Evolutionary conservation across 2,329 filamentous ascomycete species (phyloP).

Genomic region (Colletotrichum trifolii): DNA sequence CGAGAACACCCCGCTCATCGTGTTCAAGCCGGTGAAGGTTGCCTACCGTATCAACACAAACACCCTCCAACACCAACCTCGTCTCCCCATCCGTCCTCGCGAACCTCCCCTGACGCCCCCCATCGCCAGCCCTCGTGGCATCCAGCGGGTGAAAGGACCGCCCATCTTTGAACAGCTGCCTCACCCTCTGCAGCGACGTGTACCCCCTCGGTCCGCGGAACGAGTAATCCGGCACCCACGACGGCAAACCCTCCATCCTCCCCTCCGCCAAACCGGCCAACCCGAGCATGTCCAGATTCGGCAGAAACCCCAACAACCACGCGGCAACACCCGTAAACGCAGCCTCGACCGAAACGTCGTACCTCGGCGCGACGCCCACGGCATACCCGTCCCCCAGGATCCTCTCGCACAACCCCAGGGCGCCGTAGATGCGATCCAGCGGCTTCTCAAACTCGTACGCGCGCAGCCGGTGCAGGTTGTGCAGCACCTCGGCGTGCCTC

Average conservation of each 20-base stretch:
- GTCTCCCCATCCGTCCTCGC: too few species aligned
- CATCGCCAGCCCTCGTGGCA: not conserved
- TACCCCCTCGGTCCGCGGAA: conserved; percentile 1
- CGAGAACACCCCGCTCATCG: conserved; percentile 1
- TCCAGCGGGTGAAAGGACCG: not conserved
- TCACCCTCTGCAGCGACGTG: conserved; percentile 13
- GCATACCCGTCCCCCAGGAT: conserved; percentile 11
- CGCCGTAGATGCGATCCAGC: conserved; percentile 15
- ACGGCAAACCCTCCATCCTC: conserved; percentile 1
- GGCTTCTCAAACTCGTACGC: conserved; percentile 19
- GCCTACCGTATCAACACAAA: not conserved
- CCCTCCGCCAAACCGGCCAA: conserved; percentile 7
- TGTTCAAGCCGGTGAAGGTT: not conserved
- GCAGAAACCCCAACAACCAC: conserved; percentile 12
- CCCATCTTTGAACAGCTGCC: not conserved
- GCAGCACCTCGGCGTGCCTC: conserved; percentile 14
- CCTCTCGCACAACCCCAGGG: conserved; percentile 14
- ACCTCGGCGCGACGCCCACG: not conserved
- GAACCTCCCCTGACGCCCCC: too few species aligned
- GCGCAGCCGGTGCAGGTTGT: conserved; percentile 21
- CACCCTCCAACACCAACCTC: conserved; percentile 1
- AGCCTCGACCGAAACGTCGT: conserved; percentile 3
- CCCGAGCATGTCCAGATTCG: conserved; percentile 24
- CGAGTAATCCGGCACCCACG: conserved; percentile 26
- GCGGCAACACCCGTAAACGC: conserved; percentile 13